Base-by-base conservation (phyloP, 2,329 filamentous ascomycete species). In the Helminthosporium solani region DNA sequence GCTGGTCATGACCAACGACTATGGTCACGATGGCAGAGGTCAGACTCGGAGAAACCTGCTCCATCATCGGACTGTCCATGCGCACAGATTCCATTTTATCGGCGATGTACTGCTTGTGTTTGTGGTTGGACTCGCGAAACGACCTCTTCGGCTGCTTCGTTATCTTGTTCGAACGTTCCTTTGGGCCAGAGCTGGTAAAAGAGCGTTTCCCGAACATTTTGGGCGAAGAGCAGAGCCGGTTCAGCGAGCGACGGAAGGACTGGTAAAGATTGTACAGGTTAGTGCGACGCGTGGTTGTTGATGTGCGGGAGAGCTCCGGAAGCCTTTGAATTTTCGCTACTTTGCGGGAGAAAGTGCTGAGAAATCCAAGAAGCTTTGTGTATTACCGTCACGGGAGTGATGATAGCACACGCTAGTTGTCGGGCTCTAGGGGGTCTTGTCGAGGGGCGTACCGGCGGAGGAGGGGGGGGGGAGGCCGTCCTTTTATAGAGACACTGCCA, bases 131-230 rank as follows among this genome's bases (percentile, higher is more conserved):
- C 76, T 92, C 88, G 78, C 87, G 84, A 71, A 82, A 81, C 59
- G 79, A 81, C 80, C 86, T 94, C 79, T 86, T 89, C 65, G 73
- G 68, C 72, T 87, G 80, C 79, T 89, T 91, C 72, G 84, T 80
- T 74, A 87, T 80, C 84, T 96, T 96, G 77, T 89, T 87, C 73
- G 91, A 87, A 67, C 90, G 88, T 73, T 92, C 86, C 73, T 85
- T 86, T 61, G 86, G 85, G 72, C 28, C 28, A 31, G 28, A 6
- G 28, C 61, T 68, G 53, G 85, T 80, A 76, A 94, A 91, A 67
- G 90, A 91, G 71, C 89, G 89, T 78, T 90, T 95, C 40, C 66
- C 66, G 80, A 96, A 95, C 89, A 96, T 96, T 73, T 70, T 78
- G 76, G 58, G 57, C 62, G 67, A 72, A 72, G 68, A 70, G 60